Evolutionary conservation across 208 protist species (phyloP).

Genomic region (Zelonia costaricensis): DNA sequence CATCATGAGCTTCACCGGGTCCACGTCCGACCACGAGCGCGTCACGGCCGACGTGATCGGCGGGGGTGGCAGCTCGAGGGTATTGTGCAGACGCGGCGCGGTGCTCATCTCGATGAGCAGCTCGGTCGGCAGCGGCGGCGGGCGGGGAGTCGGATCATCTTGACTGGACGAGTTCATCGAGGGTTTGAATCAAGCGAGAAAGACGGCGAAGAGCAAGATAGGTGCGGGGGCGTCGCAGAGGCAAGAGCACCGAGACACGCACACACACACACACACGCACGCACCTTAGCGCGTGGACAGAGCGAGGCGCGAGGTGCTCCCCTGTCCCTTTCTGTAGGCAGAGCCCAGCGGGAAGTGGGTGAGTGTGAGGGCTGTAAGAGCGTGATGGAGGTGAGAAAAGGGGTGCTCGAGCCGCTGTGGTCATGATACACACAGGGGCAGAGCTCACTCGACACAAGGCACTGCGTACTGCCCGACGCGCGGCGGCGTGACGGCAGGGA

Average conservation of each 20-base stretch:
- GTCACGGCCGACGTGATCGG: slow-evolving; percentile 66
- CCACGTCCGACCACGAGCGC: slow-evolving; percentile 79
- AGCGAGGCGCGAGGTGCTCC: too few relatives aligned
- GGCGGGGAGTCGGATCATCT: neutral
- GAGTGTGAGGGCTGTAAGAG: too few relatives aligned
- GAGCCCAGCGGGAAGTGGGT: too few relatives aligned
- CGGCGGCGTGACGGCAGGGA: too few relatives aligned
- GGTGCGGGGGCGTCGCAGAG: neutral
- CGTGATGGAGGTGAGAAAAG: too few relatives aligned
- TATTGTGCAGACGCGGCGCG: slow-evolving; percentile 19
- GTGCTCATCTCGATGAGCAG: slow-evolving; percentile 17
- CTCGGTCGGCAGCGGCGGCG: slow-evolving; percentile 3
- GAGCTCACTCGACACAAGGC: too few relatives aligned
- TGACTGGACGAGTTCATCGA: slow-evolving; percentile 1
- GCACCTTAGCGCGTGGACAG: too few relatives aligned
- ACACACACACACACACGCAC: neutral
- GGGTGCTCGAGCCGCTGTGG: too few relatives aligned
- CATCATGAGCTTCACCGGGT: slow-evolving; percentile 57
- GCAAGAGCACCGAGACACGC: neutral
- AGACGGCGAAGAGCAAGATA: neutral
- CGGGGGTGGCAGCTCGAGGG: slow-evolving; percentile 22
- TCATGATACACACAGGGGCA: too few relatives aligned
- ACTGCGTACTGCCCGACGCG: too few relatives aligned
- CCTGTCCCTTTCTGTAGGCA: too few relatives aligned
- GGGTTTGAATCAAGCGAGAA: neutral